Evolutionary conservation across 2,329 filamentous ascomycete species (phyloP).

Genomic region (Laburnicola sp.): DNA sequence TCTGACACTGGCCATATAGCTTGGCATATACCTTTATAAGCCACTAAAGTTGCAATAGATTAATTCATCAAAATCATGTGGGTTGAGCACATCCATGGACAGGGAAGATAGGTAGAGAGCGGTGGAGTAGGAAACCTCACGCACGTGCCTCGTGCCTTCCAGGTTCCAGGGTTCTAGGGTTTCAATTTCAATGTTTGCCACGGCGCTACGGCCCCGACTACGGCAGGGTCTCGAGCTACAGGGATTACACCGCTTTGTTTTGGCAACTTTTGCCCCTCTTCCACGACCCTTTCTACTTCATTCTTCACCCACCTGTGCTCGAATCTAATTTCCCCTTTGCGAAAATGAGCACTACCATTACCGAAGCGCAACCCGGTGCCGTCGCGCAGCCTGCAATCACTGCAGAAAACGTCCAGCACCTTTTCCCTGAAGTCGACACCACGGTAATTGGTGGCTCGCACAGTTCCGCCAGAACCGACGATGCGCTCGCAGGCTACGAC

Average conservation of each 20-base stretch:
- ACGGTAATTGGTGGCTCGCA: slow-evolving; percentile 63
- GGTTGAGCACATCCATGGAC: no score
- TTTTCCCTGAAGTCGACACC: slow-evolving; percentile 83
- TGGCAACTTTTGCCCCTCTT: slow-evolving; percentile 4
- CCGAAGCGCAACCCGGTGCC: slow-evolving; percentile 26
- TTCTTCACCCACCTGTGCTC: no score
- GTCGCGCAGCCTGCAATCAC: slow-evolving; percentile 65
- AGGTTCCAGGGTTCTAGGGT: no score
- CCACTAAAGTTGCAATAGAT: no score
- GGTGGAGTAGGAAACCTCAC: no score
- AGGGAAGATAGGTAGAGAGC: no score
- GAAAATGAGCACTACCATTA: slow-evolving; percentile 40
- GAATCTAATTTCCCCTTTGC: no score
- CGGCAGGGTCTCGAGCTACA: slow-evolving; percentile 7
- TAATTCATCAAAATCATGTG: no score
- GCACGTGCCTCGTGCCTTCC: no score
- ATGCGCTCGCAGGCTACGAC: slow-evolving; percentile 85
- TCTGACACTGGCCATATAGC: slow-evolving; percentile 18
- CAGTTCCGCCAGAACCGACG: slow-evolving; percentile 60
- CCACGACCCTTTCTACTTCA: slow-evolving; percentile 1
- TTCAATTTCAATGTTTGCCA: no score
- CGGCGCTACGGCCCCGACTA: slow-evolving; percentile 1
- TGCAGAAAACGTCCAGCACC: slow-evolving; percentile 79
- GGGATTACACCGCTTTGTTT: slow-evolving; percentile 8
- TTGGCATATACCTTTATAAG: slow-evolving; percentile 17